Evolutionary conservation across 441 rosid genomes (phyloP).

Genomic region (Euphorbia neoarborescens): DNA sequence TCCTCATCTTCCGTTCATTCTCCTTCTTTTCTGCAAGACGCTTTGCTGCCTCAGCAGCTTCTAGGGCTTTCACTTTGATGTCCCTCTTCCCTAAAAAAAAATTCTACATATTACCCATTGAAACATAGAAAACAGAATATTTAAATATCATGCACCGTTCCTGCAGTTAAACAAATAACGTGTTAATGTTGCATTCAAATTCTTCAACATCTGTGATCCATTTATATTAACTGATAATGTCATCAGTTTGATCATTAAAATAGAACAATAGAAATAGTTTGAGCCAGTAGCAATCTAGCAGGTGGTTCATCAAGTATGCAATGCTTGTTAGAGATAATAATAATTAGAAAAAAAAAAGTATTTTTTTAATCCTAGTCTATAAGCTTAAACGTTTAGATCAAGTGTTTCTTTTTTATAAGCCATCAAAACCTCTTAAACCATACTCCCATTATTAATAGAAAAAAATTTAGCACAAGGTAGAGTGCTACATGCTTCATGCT

Average conservation of each 20-base stretch:
- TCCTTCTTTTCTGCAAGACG: slow-evolving; percentile 79
- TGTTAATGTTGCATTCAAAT: background rate
- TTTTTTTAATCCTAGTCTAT: background rate
- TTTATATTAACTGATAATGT: background rate
- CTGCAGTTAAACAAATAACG: background rate
- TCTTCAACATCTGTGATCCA: background rate
- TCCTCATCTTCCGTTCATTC: slow-evolving; percentile 70
- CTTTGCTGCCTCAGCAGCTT: slow-evolving; percentile 79
- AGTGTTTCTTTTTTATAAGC: background rate
- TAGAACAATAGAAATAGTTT: background rate
- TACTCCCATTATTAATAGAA: background rate
- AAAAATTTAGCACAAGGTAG: background rate
- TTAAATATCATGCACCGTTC: background rate
- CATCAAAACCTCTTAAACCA: background rate
- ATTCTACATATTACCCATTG: slow-evolving; percentile 1
- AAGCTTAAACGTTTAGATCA: background rate
- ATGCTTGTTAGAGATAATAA: background rate
- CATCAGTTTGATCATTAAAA: background rate
- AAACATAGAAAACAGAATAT: background rate
- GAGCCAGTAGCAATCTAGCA: background rate
- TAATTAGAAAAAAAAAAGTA: background rate
- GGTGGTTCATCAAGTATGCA: background rate
- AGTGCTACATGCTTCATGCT: background rate
- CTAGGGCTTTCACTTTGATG: slow-evolving; percentile 80
- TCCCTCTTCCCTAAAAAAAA: slow-evolving; percentile 66